phyloP scores from a whole-genome alignment of 768 basidiomycete genomes.

The Collybiopsis luxurians region DNA sequence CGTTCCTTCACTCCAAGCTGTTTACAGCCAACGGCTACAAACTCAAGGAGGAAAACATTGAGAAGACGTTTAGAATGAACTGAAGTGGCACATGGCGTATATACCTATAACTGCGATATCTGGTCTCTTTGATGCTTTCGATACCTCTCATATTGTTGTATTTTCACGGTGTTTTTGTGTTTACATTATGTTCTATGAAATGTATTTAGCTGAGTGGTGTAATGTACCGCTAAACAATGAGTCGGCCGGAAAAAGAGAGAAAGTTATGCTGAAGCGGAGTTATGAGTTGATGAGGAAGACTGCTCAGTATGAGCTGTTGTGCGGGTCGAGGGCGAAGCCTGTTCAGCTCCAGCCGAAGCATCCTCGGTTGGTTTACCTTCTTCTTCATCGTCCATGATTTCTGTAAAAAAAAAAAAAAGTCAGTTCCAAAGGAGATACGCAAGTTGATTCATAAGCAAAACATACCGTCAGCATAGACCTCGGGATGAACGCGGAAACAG shows the following conservation, averaged over 20 bases:
- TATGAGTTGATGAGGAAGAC: background rate
- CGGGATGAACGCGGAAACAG: conserved; percentile 95
- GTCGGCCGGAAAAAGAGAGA: background rate
- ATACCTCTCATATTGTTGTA: background rate
- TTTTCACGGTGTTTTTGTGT: conserved; percentile 2
- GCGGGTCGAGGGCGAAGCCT: background rate
- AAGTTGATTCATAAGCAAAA: background rate
- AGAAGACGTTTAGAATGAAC: conserved; percentile 66
- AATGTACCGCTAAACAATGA: background rate
- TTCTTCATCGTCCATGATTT: conserved; percentile 71
- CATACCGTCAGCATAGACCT: conserved; percentile 90
- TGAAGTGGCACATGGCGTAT: no score
- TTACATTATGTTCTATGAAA: conserved; percentile 9
- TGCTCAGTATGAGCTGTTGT: background rate
- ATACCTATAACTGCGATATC: no score
- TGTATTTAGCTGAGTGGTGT: conserved; percentile 1
- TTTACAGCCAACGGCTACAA: conserved; percentile 91
- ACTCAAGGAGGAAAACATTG: conserved; percentile 60
- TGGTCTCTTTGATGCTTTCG: conserved; percentile 16
- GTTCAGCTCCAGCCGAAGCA: conserved; percentile 3
- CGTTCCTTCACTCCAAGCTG: conserved; percentile 83
- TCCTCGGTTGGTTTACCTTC: conserved; percentile 18
- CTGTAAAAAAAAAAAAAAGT: conserved; percentile 25
- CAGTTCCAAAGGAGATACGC: background rate
- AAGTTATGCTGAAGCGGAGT: background rate